Base-by-base conservation (phyloP, 345 rosid genomes). In the Camelina sativa region DNA sequence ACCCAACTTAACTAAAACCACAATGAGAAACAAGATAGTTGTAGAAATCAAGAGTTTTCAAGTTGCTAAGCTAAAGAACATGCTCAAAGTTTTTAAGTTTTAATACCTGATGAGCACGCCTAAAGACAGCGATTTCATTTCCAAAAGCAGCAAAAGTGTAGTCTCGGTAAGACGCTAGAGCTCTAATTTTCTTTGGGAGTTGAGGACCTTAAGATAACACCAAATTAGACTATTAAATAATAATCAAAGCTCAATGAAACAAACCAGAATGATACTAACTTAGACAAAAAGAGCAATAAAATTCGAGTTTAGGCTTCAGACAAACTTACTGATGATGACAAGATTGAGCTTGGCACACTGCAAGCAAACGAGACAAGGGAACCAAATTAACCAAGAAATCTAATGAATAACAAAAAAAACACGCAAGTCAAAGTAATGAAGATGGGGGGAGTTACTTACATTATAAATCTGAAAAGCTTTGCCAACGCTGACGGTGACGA, bases 391-490 rank as follows among this genome's bases (percentile, higher is more conserved):
- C 2, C 5, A 15, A 23, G 12, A 38, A 57, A 52, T 34, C 8
- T 10, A 68, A 43, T 35, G 13, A 35, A 11, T 1, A 28, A 28
- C 30, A 28, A 28, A 4, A 5, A 47, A 20, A 41, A 59, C 22
- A 55, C 15, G 50, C 2, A 54, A 54, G 35, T 54, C 0, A 54
- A 12, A 30, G 0, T 43, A 43, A 13, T 28, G 37, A 23, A 43
- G 62, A 11, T 17, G 13, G 37, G 13, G 0, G 8, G 30, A 25
- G 30, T 28, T 28, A 28, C 30, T 60, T 75, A 83, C 94, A 63
- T 95, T 89, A 78, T 90, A 92, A 46, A 95, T 83, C 79, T 95
- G 97, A 47, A 95, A 95, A 58, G 98, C 92, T 87, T 92, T 95
- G 75, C 97, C 98, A 10, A 89, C 92, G 56, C 94, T 82, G 66